phyloP scores from a whole-genome alignment of 805 yeast genomes.

The Ogataea angusta region DNA sequence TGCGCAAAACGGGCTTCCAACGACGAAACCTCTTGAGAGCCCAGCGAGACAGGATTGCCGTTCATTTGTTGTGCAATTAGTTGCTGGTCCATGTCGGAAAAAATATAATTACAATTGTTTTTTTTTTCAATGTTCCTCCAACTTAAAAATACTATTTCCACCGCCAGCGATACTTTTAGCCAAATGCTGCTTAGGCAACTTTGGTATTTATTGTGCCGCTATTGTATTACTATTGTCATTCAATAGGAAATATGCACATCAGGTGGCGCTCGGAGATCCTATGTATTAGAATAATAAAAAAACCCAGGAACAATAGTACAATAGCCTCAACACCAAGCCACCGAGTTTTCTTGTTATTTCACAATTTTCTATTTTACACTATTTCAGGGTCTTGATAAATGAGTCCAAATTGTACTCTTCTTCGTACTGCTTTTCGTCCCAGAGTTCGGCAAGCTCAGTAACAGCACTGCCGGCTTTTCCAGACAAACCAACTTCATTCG shows the following conservation, averaged over 20 bases:
- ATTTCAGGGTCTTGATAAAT: conserved; percentile 71
- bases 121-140: conserved; percentile 10
- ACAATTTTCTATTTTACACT: background rate
- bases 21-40: conserved; percentile 19
- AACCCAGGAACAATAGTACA: conserved; percentile 2
- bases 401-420: conserved; percentile 95
- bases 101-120: conserved; percentile 8
- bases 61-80: conserved; percentile 20
- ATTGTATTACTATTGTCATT: conserved; percentile 3
- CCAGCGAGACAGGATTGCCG: conserved; percentile 20
- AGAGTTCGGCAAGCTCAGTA: conserved; percentile 84
- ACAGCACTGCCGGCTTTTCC: conserved; percentile 84
- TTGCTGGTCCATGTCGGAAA: conserved; percentile 21
- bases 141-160: conserved; percentile 9
- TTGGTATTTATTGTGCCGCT: background rate
- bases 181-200: conserved; percentile 8
- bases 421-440: conserved; percentile 96
- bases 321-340: background rate
- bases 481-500: conserved; percentile 73
- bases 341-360: background rate
- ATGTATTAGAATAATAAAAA: background rate
- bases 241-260: conserved; percentile 1
- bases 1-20: conserved; percentile 34
- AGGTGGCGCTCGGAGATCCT: conserved; percentile 7
- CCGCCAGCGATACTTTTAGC: conserved; percentile 8